phyloP scores from a whole-genome alignment of 1,139 yeast species.

The Sugiyamaella grinbergsii region DNA sequence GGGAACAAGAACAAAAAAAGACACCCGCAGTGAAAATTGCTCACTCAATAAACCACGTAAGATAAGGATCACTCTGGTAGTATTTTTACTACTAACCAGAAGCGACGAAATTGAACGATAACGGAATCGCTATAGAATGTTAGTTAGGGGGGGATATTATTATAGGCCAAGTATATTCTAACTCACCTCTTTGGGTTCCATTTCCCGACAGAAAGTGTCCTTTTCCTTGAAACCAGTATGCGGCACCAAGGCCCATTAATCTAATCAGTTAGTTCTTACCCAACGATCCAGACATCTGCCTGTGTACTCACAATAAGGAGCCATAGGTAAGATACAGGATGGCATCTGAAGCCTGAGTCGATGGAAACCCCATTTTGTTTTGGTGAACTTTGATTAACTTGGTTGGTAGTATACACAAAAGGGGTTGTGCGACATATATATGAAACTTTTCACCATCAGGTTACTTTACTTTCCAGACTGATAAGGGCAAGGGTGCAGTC shows the following conservation, averaged over 20 bases:
- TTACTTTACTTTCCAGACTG: no score
- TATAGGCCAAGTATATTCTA: no score
- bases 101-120: constrained; percentile 83
- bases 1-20: no score
- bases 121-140: constrained; percentile 51
- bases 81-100: constrained; percentile 62
- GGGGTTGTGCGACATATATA: neutral
- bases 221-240: constrained; percentile 39
- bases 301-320: constrained; percentile 52
- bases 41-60: constrained; percentile 19
- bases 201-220: constrained; percentile 70
- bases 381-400: no score
- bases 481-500: no score
- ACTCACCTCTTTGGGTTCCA: constrained; percentile 68
- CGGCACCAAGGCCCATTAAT: constrained; percentile 41
- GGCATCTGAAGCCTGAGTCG: constrained; percentile 64
- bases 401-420: neutral
- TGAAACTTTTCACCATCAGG: neutral
- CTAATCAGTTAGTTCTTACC: neutral
- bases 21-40: constrained; percentile 53
- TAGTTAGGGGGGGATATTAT: constrained; percentile 21
- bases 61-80: constrained; percentile 18
- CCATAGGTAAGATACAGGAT: constrained; percentile 76
- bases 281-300: neutral
- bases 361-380: constrained; percentile 39